Conservation (phyloP, 169 alveolate genomes). For the Hammondia hammondi region DNA sequence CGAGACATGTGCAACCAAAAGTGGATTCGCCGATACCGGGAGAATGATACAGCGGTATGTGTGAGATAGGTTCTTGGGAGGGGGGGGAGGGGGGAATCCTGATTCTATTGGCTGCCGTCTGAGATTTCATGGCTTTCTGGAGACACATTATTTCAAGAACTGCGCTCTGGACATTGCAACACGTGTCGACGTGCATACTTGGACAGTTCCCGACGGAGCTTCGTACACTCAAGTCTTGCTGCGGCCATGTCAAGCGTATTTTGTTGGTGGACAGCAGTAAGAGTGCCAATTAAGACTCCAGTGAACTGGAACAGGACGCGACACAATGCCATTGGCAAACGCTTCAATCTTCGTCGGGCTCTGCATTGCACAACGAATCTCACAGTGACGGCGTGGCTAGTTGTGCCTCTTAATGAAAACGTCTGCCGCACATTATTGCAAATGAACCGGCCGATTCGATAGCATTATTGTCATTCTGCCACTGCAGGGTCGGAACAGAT, state of each 20-base stretch:
- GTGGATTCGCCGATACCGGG: not conserved
- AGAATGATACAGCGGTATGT: not conserved
- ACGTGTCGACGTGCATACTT: not conserved
- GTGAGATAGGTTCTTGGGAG: not conserved
- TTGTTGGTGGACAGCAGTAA: not conserved
- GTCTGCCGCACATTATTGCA: no score
- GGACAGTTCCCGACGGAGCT: not conserved
- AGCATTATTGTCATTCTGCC: no score
- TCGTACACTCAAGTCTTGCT: not conserved
- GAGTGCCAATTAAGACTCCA: not conserved
- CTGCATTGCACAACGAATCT: not conserved
- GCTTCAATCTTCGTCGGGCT: not conserved
- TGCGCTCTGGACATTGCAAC: no score
- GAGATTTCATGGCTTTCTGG: no score
- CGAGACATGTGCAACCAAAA: not conserved
- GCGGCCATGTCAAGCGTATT: not conserved
- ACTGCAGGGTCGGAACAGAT: no score
- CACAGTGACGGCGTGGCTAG: no score
- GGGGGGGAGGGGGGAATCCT: no score
- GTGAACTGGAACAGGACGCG: not conserved
- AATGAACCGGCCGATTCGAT: no score
- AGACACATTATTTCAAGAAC: no score
- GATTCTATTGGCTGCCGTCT: no score
- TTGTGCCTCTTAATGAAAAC: no score
- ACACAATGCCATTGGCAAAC: not conserved